phyloP scores from a whole-genome alignment of 2,329 filamentous ascomycete genomes.

The Sclerotinia borealis region DNA sequence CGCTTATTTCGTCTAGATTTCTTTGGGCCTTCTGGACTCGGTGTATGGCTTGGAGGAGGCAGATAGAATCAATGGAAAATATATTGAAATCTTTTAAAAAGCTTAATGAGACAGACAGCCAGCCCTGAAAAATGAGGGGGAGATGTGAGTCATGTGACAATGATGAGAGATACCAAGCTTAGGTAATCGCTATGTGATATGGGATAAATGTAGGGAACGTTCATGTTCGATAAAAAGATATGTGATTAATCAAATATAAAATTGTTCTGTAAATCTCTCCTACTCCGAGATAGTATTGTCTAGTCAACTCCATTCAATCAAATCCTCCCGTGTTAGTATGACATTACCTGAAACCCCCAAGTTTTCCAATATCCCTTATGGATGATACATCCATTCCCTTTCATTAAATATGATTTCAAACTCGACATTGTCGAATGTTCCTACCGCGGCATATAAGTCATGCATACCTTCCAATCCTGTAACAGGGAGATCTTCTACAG shows the following conservation, averaged over 20 bases:
- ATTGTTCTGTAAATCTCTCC: neutral
- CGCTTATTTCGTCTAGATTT: too few species aligned
- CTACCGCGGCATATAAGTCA: conserved; percentile 66
- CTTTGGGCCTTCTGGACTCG: too few species aligned
- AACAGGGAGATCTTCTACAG: conserved; percentile 53
- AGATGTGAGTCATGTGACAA: neutral
- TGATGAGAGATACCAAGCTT: neutral
- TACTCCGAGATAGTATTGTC: too few species aligned
- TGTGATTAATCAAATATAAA: neutral
- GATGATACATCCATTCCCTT: conserved; percentile 50
- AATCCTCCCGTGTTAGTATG: neutral
- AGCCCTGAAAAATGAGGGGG: too few species aligned
- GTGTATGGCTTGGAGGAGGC: too few species aligned
- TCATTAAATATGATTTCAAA: conserved; percentile 62
- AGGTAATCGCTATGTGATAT: neutral
- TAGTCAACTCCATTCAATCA: neutral
- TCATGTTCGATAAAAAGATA: neutral
- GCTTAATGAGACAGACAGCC: neutral
- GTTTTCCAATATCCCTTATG: conserved; percentile 8
- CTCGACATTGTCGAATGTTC: conserved; percentile 60
- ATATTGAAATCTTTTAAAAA: too few species aligned
- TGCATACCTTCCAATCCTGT: conserved; percentile 64
- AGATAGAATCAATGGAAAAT: too few species aligned
- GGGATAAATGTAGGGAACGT: neutral
- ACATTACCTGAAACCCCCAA: neutral